Evolutionary conservation across 768 basidiomycete genomes (phyloP), one percentile per base, ranked within the genome.

Genomic region (Lactarius tabidus): DNA sequence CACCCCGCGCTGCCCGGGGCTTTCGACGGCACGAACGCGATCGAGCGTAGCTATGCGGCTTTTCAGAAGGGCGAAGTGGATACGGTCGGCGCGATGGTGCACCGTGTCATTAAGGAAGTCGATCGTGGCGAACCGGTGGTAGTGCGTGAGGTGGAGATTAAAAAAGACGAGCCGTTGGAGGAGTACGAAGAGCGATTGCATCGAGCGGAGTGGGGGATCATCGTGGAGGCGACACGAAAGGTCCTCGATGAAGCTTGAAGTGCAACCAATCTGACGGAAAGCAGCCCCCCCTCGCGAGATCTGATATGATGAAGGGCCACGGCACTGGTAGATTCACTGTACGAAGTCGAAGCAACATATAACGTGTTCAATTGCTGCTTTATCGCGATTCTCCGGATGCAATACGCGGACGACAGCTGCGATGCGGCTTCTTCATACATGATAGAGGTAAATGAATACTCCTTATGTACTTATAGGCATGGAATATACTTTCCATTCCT

Each of bases 11-110:
- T 99, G 2, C 96, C 96, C 0, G 94, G 95, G 2, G 86, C 89
- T n/a, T 99, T 99, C 71, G 95, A 97, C 70, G 97, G 97, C 6
- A 87, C 91, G n/a, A 84, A 91, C 71, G 94, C 95, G 1, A 90
- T 98, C 60, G 85, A 90, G 68, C 80, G 96, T 14, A 93, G 95
- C 4, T 95, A 85, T 72, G 92, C 93, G 67, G 95, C 94, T 0
- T 97, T 91, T 74, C 83, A 90, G 72, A 83, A 80, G 62, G 92
- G 93, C 0, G 89, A 95, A 73, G 88, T 95, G 55, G 78, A 80
- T 36, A 80, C 82, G 63, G 86, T 90, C 0, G 95, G 97, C 0
- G 87, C 84, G 1, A 98, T 98, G 96, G 88, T 98, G 0, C 97
- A 99, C 76, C 83, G 88, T 29, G 97, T 98, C 17, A 86, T 98